Conservation (phyloP, 2,329 filamentous ascomycete species). For the Botrytis medusae region DNA sequence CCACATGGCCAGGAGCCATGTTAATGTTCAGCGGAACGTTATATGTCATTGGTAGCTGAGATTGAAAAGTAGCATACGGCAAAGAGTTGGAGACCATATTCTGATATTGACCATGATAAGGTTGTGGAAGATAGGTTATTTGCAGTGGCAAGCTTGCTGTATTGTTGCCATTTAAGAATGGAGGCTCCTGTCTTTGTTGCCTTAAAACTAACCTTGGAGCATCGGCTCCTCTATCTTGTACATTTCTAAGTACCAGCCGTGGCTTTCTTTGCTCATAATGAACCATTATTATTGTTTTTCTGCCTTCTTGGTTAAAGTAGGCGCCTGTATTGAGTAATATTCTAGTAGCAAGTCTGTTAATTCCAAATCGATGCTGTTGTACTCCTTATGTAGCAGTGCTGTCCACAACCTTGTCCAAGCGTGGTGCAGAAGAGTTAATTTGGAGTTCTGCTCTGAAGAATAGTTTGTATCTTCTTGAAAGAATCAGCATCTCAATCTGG, state of each 20-base stretch:
- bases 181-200: neutral
- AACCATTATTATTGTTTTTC: constrained; percentile 5
- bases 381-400: neutral
- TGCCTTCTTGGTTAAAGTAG: neutral
- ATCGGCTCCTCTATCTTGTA: neutral
- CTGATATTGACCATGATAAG: constrained; percentile 5
- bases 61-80: neutral
- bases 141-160: constrained; percentile 11
- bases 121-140: constrained; percentile 4
- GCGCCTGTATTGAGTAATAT: neutral
- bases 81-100: neutral
- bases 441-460: neutral
- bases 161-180: neutral
- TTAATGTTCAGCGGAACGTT: constrained; percentile 9
- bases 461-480: neutral
- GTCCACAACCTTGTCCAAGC: neutral
- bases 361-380: neutral
- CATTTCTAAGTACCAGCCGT: constrained; percentile 16
- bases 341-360: neutral
- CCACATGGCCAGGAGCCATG: neutral
- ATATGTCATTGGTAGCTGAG: constrained; percentile 9
- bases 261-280: constrained; percentile 21
- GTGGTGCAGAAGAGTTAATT: neutral
- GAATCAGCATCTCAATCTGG: neutral
- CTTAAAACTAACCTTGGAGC: neutral